Evolutionary conservation across 2,329 filamentous ascomycete species (phyloP).

Genomic region (Sarocladiaceae sp.): DNA sequence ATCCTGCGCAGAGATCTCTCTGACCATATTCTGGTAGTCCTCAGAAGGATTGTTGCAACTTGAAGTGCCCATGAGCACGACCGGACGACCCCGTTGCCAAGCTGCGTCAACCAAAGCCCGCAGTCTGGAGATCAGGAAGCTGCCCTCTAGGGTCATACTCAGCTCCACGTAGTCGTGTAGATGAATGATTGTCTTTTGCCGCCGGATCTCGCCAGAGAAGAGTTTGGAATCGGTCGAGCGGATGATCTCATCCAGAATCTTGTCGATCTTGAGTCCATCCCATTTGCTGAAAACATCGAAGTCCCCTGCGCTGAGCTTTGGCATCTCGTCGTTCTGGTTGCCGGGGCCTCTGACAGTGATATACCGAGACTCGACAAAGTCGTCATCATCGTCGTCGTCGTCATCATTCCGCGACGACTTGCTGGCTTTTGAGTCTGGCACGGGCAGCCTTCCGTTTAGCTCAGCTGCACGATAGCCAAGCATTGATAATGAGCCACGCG

Average conservation of each 20-base stretch:
- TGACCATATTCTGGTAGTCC: constrained; percentile 35
- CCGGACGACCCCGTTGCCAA: constrained; percentile 65
- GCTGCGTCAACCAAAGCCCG: constrained; percentile 67
- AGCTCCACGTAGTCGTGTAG: constrained; percentile 80
- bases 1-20: constrained; percentile 35
- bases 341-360: constrained; percentile 23
- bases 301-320: constrained; percentile 35
- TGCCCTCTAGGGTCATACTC: constrained; percentile 63
- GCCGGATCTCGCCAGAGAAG: not conserved
- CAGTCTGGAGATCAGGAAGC: constrained; percentile 64
- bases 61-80: constrained; percentile 79
- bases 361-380: constrained; percentile 28
- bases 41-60: constrained; percentile 47
- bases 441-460: constrained; percentile 48
- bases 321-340: constrained; percentile 38
- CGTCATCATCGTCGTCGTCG: constrained; percentile 30
- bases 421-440: constrained; percentile 33
- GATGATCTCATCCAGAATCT: constrained; percentile 54
- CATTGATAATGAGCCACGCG: constrained; percentile 44
- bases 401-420: too few species aligned
- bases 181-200: constrained; percentile 54
- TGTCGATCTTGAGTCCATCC: constrained; percentile 58
- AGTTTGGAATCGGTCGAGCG: constrained; percentile 37
- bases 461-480: constrained; percentile 54
- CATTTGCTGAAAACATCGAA: constrained; percentile 42